phyloP scores from a whole-genome alignment of 2,329 filamentous ascomycete species.

The Fusarium protoensiforme region DNA sequence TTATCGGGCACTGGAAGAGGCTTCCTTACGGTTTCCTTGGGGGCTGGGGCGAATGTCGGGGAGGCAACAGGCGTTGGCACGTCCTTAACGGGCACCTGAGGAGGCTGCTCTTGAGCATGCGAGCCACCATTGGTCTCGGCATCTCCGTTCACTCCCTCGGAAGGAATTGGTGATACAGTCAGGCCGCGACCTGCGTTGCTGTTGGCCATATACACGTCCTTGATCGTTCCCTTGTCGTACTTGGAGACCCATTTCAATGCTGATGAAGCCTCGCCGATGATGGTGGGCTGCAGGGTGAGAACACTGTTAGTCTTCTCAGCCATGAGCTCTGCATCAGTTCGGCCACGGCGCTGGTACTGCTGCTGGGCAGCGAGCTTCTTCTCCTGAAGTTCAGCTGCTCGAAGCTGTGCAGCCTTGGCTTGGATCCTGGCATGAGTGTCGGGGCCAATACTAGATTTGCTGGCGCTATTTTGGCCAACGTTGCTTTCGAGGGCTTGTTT shows the following conservation, averaged over 20 bases:
- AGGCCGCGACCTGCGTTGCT: slow-evolving; percentile 75
- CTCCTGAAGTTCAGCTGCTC: slow-evolving; percentile 75
- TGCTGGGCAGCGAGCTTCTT: slow-evolving; percentile 55
- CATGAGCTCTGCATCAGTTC: slow-evolving; percentile 66
- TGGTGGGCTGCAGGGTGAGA: slow-evolving; percentile 85
- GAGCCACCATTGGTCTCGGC: slow-evolving; percentile 13
- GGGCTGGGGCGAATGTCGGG: slow-evolving; percentile 38
- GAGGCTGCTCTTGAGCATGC: slow-evolving; percentile 44
- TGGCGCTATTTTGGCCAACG: slow-evolving; percentile 60
- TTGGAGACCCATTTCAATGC: slow-evolving; percentile 98
- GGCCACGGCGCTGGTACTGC: slow-evolving; percentile 59
- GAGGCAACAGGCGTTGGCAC: slow-evolving; percentile 30
- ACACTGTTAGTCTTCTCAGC: slow-evolving; percentile 87
- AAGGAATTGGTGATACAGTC: slow-evolving; percentile 47
- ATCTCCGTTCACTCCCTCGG: slow-evolving; percentile 47
- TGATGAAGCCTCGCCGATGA: slow-evolving; percentile 87
- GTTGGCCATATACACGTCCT: slow-evolving; percentile 86
- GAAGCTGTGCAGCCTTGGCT: slow-evolving; percentile 86
- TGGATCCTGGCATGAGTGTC: slow-evolving; percentile 96
- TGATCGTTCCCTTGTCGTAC: slow-evolving; percentile 90
- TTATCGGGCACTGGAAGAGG: slow-evolving; percentile 24
- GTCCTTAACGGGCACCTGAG: slow-evolving; percentile 57
- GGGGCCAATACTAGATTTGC: slow-evolving; percentile 86
- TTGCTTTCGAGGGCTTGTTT: slow-evolving; percentile 68
- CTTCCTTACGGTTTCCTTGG: slow-evolving; percentile 33